These are phyloP conservation scores for Hortaea werneckii DNA, from an alignment of 2,329 filamentous ascomycete genomes.

Conservation along the genomic window DNA sequence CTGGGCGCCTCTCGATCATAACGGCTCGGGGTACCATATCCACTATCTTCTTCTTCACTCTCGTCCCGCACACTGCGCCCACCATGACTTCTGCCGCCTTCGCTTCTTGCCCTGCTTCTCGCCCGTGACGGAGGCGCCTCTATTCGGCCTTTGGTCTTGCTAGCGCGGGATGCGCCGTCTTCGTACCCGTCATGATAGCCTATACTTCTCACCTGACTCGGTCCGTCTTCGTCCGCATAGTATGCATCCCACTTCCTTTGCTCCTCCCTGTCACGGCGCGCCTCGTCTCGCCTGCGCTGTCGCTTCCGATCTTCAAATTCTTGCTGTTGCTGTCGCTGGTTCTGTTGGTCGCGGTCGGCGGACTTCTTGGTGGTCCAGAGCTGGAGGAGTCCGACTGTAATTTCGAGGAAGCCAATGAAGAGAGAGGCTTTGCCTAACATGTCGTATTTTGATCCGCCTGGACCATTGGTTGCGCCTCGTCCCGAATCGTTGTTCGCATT, in stretches of 20 bases:
- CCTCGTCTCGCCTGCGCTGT: constrained; percentile 6
- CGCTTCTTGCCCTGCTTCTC: neutral
- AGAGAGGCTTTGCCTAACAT: constrained; percentile 5
- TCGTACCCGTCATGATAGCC: neutral
- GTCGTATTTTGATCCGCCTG: constrained; percentile 2
- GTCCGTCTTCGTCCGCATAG: neutral
- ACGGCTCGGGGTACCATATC: neutral
- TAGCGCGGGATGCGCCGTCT: neutral
- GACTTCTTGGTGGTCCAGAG: constrained; percentile 6
- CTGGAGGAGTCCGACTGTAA: constrained; percentile 7
- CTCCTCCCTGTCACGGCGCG: constrained; percentile 1
- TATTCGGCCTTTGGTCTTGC: neutral
- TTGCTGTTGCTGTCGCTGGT: constrained; percentile 1
- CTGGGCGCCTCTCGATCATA: neutral
- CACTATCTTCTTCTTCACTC: neutral
- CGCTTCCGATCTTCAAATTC: constrained; percentile 7
- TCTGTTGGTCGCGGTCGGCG: constrained; percentile 5
- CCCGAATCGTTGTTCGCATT: neutral
- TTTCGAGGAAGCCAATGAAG: constrained; percentile 6
- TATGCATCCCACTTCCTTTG: constrained; percentile 3
- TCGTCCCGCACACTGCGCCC: neutral
- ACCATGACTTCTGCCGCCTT: neutral
- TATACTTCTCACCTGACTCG: constrained; percentile 1
- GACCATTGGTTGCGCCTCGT: neutral
- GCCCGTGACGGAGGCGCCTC: neutral